These are phyloP conservation scores for Chlamydomonas sp. DNA, from an alignment of 139 green algal species.

Conservation along the genomic window DNA sequence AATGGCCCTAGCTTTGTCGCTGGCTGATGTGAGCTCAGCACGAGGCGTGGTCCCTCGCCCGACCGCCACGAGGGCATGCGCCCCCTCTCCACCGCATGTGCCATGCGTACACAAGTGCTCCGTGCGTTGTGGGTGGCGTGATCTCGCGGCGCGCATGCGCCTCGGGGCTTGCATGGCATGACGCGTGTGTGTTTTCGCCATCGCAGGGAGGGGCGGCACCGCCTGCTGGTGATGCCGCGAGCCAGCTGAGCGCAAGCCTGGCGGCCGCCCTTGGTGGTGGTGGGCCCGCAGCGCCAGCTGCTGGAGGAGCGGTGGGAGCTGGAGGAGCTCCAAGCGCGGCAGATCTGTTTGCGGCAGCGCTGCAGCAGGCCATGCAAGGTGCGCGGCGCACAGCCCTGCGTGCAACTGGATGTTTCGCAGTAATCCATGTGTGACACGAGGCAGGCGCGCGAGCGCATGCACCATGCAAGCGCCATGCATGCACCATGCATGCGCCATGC, in stretches of 20 bases:
- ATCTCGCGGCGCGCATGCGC: background rate
- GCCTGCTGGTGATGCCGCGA: background rate
- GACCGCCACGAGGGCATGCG: background rate
- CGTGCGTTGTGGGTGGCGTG: no score
- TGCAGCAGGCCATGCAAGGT: conserved; percentile 13
- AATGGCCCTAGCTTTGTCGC: background rate
- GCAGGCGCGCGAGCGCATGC: no score
- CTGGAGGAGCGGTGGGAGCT: background rate
- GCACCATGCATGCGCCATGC: background rate
- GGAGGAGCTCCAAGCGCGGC: background rate
- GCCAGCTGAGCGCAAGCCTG: background rate
- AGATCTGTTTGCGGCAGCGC: background rate
- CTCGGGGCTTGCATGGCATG: background rate
- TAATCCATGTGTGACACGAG: no score
- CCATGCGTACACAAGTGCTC: no score
- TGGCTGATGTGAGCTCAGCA: background rate
- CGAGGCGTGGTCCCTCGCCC: background rate
- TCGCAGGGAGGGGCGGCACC: background rate
- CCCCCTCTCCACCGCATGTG: background rate
- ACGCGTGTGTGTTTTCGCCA: background rate
- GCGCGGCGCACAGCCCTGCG: background rate
- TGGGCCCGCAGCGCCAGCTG: no score
- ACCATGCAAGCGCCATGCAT: background rate
- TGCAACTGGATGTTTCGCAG: background rate
- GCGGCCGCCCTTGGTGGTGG: no score